phyloP scores from a whole-genome alignment of 768 basidiomycete species.

The Bullera alba region DNA sequence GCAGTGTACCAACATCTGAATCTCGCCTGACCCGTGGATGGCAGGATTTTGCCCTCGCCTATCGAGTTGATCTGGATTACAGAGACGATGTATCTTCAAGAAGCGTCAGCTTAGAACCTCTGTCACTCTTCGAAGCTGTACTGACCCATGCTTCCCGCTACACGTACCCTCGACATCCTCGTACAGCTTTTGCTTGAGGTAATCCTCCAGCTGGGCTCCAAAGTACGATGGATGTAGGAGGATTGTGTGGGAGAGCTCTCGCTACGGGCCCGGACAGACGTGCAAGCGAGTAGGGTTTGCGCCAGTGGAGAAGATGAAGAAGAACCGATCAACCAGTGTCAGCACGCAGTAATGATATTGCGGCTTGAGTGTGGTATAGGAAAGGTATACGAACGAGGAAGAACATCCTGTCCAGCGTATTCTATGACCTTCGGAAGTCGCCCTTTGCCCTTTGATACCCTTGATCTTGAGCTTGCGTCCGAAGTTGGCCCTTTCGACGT shows the following conservation, averaged over 20 bases:
- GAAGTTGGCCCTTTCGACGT: too few species aligned
- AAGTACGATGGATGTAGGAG: constrained; percentile 97
- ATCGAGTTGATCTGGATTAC: constrained; percentile 64
- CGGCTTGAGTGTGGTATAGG: background rate
- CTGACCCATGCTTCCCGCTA: constrained; percentile 76
- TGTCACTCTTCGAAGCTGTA: constrained; percentile 5
- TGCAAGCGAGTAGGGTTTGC: background rate
- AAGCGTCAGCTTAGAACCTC: constrained; percentile 5
- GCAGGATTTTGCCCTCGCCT: constrained; percentile 83
- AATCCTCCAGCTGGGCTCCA: constrained; percentile 87
- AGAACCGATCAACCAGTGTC: constrained; percentile 7
- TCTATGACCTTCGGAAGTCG: background rate
- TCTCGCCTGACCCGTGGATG: constrained; percentile 89
- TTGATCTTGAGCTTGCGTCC: too few species aligned
- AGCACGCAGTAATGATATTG: constrained; percentile 7
- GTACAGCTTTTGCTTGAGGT: constrained; percentile 86
- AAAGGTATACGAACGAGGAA: constrained; percentile 44
- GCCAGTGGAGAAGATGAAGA: too few species aligned
- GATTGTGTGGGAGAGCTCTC: constrained; percentile 95
- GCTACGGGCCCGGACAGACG: constrained; percentile 52
- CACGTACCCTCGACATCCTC: constrained; percentile 97
- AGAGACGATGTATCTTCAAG: constrained; percentile 45
- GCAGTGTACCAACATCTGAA: constrained; percentile 91
- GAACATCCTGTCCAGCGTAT: constrained; percentile 30
- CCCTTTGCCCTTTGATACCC: too few species aligned